Base-by-base conservation (phyloP, 257 asterid genomes). In the Jacaranda copaia region DNA sequence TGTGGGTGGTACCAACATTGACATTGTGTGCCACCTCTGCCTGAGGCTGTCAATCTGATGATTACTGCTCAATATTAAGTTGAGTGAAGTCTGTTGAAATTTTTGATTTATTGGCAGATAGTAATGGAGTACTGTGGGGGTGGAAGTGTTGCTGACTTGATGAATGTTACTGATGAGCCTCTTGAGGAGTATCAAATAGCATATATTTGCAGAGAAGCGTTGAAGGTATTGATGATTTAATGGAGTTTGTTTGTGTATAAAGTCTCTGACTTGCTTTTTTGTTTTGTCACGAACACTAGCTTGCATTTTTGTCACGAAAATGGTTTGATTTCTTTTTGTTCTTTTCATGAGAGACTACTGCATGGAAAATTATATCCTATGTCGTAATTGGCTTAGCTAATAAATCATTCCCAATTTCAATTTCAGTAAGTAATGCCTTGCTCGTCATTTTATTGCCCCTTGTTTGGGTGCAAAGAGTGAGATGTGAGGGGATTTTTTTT, bases 51-150 rank as follows among this genome's bases (percentile, higher is more conserved):
- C 70, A 68, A 52, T 36, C 45, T 57, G 72, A 57, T 82, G 45
- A 52, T 76, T 39, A 35, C 7, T 58, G 13, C 45, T 73, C 36
- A 58, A 65, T 53, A 20, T 78, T 39, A 39, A 66, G 38, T 66
- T 61, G 51, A 75, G 15, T 67, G 35, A 73, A 71, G 40, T 74
- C 40, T 72, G 60, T 78, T 75, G 70, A 46, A 73, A 75, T n/a
- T 70, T 69, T 70, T 60, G 70, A 38, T 72, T 77, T 86, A n/a
- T 75, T 86, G 86, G 79, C 99, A 95, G 99, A 95, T 95, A 76
- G 99, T 95, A 73, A 95, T 93, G 98, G 99, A 95, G 87, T 93
- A 95, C 77, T 95, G 99, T 83, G 99, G 98, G 64, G 98, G 99
- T 78, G 99, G 99, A 76, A 95, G 98, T 85, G 98, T 95, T 77